Base-by-base conservation (phyloP, 1,284 basidiomycete genomes). In the Malassezia sympodialis region DNA sequence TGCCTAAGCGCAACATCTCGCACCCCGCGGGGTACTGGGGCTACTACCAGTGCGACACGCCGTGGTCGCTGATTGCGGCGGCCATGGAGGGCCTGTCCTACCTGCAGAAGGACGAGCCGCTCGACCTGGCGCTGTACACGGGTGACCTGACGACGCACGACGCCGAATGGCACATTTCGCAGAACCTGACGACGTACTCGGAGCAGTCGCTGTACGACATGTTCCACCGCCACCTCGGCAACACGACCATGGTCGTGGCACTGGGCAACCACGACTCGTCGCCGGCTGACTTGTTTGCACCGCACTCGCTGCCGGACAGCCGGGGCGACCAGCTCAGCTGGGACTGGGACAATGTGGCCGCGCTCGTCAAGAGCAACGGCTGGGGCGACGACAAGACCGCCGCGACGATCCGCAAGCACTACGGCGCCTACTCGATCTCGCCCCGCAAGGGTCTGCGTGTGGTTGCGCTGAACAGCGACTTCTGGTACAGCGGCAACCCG, bases 401-500 rank as follows among this genome's bases (percentile, higher is more conserved):
- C 0, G 69, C 80, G 50, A 76, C 80, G 46, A 84, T 85, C 0
- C 79, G 80, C 44, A 77, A 82, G 1, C 85, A 88, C 72, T 88
- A 88, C 65, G 80, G 82, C 8, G 86, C 80, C 11, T 88, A 86
- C 69, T 83, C 82, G 76, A 84, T 87, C 17, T 79, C 79, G 59
- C 81, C 85, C 19, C 65, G 73, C 6, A 82, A 86, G 57, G 85
- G 85, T 1, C 76, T 89, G 26, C 79, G 84, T 27, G 76, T 88
- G 41, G 85, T 88, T 56, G 82, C 84, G 32, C 73, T 88, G 58
- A 87, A 88, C 68, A 87, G 84, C 15, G 83, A 88, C 69, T 63
- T 71, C 24, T 70, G 67, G 68, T 73, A 71, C 66, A 63, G 59
- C 51, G 49, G 49, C 46, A 70, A 88, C 67, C 82, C 80, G 61